phyloP scores from a whole-genome alignment of 2,329 filamentous ascomycete genomes.

The Penicillium italicum region DNA sequence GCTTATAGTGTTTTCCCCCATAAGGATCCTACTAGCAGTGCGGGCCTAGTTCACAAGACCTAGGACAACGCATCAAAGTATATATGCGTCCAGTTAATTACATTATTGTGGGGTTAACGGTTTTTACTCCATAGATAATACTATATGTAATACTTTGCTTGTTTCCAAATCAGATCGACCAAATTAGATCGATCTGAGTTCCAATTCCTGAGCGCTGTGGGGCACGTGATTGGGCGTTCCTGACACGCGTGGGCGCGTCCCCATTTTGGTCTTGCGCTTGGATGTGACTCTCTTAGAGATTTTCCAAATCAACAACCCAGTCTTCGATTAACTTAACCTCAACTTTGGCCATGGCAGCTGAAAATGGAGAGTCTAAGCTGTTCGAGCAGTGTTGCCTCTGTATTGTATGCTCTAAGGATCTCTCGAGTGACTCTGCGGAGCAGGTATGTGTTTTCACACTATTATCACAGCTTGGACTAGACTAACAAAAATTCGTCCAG shows the following conservation, averaged over 20 bases:
- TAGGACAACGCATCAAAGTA: too few species aligned
- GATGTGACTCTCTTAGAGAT: neutral
- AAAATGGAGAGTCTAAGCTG: constrained; percentile 32
- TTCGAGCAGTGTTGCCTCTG: constrained; percentile 48
- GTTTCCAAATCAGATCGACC: neutral
- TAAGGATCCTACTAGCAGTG: too few species aligned
- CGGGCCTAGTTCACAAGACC: too few species aligned
- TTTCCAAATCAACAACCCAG: neutral
- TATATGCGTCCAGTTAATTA: too few species aligned
- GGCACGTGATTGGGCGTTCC: constrained; percentile 7
- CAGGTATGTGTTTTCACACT: constrained; percentile 34
- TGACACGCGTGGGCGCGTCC: constrained; percentile 7
- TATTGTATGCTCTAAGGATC: constrained; percentile 43
- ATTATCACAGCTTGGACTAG: neutral
- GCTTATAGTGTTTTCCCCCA: too few species aligned
- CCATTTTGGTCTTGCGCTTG: neutral
- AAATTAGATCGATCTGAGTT: neutral
- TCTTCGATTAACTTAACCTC: neutral
- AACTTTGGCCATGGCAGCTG: constrained; percentile 25
- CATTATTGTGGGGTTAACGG: too few species aligned
- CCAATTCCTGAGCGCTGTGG: neutral
- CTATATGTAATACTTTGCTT: neutral
- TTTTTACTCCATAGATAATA: too few species aligned
- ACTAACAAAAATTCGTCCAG: constrained; percentile 32
- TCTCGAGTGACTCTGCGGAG: constrained; percentile 39